Evolutionary conservation across 78 protist species (phyloP), one percentile per base, ranked within the genome.

Genomic region (Dictyostelium intermedium): DNA sequence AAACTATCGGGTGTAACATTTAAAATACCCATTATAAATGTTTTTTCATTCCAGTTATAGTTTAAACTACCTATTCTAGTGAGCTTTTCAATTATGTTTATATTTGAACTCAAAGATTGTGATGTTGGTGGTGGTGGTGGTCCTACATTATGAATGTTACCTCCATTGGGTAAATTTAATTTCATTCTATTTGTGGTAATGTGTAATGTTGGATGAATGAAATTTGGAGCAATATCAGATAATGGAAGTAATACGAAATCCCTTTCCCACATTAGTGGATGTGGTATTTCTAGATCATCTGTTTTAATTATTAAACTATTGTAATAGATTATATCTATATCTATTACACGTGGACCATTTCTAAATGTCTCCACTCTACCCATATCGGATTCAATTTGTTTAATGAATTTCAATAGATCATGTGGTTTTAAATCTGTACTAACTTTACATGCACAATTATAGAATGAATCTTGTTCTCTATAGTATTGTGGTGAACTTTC

Each of bases 1-100:
- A 97, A 97, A 30, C 96, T 87, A 72, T 97, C 98, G 2, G 98
- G 97, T 23, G 98, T 97, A 18, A 83, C 91, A 84, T 97, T 97
- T 39, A 97, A 74, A 20, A 97, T 63, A 69, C 97, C 98, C 98
- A 95, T 95, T 77, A 97, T 74, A n/a, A 30, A 80, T n/a, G 97
- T 97, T 34, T 78, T 66, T 0, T 61, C 69, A 23, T 83, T 92
- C 84, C 73, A 76, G 45, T 69, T 72, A 69, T 85, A 91, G 11
- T 43, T 7, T 30, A 39, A 4, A 3, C 41, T 60, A 5, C 56
- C 72, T 20, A 89, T 35, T 63, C 72, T 60, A n/a, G 47, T 11
- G 1, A 89, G 56, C 43, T 77, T 83, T 60, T 78, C 32, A 66
- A 56, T 76, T 20, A 56, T 56, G 20, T 56, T 45, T 56, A 20